Base-by-base conservation (phyloP, 352 stramenopile genomes). In the Phytophthora podocarpi region DNA sequence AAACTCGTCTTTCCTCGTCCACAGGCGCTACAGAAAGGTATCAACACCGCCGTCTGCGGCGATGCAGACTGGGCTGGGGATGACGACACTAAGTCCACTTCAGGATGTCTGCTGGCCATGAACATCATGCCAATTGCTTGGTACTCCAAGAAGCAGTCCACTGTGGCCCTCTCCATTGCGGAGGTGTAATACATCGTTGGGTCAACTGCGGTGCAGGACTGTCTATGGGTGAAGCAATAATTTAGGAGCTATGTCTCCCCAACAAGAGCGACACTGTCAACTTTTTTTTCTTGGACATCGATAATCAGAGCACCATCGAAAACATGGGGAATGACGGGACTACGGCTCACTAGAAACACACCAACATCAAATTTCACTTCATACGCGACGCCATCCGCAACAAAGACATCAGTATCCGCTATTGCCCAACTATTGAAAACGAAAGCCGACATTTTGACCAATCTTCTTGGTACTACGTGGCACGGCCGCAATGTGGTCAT, bases 291-390 rank as follows among this genome's bases (percentile, higher is more conserved):
- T n/a, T n/a, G 16, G 16, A 54, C 8, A 20, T 59, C 5, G 46
- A 65, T 28, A 65, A 59, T n/a, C 57, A 59, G 9, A 54, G 37
- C 15, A 39, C 57, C 1, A 59, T 65, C 31, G 50, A 65, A 26
- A 55, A 27, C 11, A 55, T 42, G 48, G 40, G 50, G 6, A 54
- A 59, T 20, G 31, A 66, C 7, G 20, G 54, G 3, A 43, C 30
- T 2, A 41, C 47, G 2, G 12, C n/a, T 1, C 39, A 31, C 15
- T 59, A 48, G 46, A 54, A 65, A 5, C 39, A 59, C 32, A 59
- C 54, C 31, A 65, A 65, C 40, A 64, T 64, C 1, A 57, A 52
- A 13, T 64, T 58, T 21, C 45, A 66, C 13, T 54, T 59, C 40
- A 59, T 66, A 20, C 57, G 47, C 2, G 39, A 66, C 20, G 26